Percentiles rank a stretch among this genome's conserved stretches.
phyloP scores from a whole-genome alignment of 257 asterid species.

The Galeopsis tetrahit region DNA sequence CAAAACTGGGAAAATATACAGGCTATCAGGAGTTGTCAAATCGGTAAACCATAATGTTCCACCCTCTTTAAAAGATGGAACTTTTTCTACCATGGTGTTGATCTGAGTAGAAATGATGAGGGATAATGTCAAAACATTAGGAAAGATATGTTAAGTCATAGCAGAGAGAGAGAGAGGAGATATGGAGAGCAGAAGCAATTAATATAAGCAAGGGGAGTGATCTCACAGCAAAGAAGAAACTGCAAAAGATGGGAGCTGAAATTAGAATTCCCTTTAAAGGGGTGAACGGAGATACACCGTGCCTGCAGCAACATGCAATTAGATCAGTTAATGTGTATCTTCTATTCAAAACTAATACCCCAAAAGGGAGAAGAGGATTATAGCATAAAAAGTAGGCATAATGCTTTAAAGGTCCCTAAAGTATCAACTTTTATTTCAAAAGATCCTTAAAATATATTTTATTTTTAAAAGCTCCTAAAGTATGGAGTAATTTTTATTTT shows the following conservation, averaged over 20 bases:
- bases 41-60: slow-evolving; percentile 90
- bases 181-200: slow-evolving; percentile 20
- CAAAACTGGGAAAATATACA: slow-evolving; percentile 79
- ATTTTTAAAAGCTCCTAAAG: too few species aligned
- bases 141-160: slow-evolving; percentile 4
- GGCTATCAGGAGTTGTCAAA: slow-evolving; percentile 83
- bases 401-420: too few species aligned
- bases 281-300: slow-evolving; percentile 85
- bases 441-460: too few species aligned
- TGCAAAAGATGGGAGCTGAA: slow-evolving; percentile 78
- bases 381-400: not conserved
- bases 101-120: slow-evolving; percentile 52
- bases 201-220: slow-evolving; percentile 22
- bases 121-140: slow-evolving; percentile 9
- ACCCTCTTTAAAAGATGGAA: slow-evolving; percentile 92
- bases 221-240: slow-evolving; percentile 94
- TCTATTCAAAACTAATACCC: not conserved
- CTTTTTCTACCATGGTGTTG: slow-evolving; percentile 76
- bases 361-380: not conserved
- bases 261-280: slow-evolving; percentile 82
- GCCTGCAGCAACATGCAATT: slow-evolving; percentile 56
- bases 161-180: not conserved
- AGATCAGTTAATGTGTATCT: slow-evolving; percentile 12
- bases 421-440: too few species aligned
- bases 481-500: not conserved